Evolutionary conservation across 192 early-diverging fungal genomes (phyloP).

Genomic region (Podila epigama): DNA sequence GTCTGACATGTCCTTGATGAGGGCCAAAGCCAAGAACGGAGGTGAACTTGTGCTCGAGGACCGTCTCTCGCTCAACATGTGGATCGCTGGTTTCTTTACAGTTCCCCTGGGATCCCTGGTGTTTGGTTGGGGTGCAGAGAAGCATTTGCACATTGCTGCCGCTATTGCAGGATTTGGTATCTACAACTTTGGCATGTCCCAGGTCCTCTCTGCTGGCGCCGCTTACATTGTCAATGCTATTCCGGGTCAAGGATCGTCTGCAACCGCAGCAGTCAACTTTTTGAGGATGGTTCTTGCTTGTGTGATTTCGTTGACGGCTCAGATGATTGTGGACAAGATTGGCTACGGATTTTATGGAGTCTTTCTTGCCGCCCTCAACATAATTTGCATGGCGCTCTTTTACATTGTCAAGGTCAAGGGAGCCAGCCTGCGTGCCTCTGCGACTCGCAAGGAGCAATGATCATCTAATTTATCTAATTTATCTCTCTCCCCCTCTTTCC

Average conservation of each 20-base stretch:
- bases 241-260: slow-evolving; percentile 55
- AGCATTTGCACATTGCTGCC: slow-evolving; percentile 40
- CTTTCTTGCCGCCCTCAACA: slow-evolving; percentile 49
- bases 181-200: slow-evolving; percentile 55
- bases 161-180: slow-evolving; percentile 55
- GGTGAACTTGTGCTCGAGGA: slow-evolving; percentile 50
- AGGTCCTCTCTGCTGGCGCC: slow-evolving; percentile 47
- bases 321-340: slow-evolving; percentile 47
- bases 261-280: slow-evolving; percentile 55
- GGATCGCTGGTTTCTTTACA: slow-evolving; percentile 49
- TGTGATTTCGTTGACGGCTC: slow-evolving; percentile 46
- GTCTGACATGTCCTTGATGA: slow-evolving; percentile 49
- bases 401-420: slow-evolving; percentile 51
- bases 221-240: slow-evolving; percentile 56
- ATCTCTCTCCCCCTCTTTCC: too few species aligned
- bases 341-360: slow-evolving; percentile 52
- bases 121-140: slow-evolving; percentile 55
- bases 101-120: slow-evolving; percentile 54
- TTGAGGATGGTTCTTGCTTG: slow-evolving; percentile 52
- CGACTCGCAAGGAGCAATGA: slow-evolving; percentile 27
- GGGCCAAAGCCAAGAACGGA: slow-evolving; percentile 28
- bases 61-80: slow-evolving; percentile 51
- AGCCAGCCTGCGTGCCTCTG: slow-evolving; percentile 37
- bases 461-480: too few species aligned
- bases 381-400: slow-evolving; percentile 38